These are phyloP conservation scores for Fusarium humuli DNA, from an alignment of 2,329 filamentous ascomycete species.

Conservation along the genomic window DNA sequence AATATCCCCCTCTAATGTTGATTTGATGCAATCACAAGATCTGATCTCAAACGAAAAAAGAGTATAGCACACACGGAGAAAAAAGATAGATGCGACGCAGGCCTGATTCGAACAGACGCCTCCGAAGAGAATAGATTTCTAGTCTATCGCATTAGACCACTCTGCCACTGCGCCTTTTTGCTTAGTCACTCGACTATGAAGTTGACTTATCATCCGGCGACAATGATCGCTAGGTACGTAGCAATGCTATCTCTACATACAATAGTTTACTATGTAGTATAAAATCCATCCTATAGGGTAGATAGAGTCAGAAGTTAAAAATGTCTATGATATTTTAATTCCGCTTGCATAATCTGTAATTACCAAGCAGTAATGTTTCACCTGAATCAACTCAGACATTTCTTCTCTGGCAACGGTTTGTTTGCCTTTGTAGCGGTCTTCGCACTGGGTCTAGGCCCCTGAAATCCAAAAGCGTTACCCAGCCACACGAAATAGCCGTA, in stretches of 20 bases:
- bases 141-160: constrained; percentile 35
- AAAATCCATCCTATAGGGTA: not conserved
- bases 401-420: constrained; percentile 8
- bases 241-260: not conserved
- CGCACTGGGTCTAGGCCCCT: not conserved
- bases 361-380: not conserved
- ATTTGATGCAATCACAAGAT: not conserved
- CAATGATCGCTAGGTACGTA: no score
- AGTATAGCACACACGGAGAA: not conserved
- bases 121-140: constrained; percentile 34
- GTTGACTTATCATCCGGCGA: rapidly evolving
- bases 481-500: constrained; percentile 1
- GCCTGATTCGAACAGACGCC: constrained; percentile 33
- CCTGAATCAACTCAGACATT: not conserved
- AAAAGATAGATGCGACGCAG: constrained; percentile 38
- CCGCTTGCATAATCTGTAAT: not conserved
- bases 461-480: constrained; percentile 2
- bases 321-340: not conserved
- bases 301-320: no score
- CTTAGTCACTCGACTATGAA: not conserved
- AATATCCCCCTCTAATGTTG: not conserved
- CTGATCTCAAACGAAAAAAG: not conserved
- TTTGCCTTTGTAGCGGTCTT: not conserved
- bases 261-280: not conserved
- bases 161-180: constrained; percentile 29